Conservation (phyloP, 768 basidiomycete species). For the Leccinum fibrillosum region DNA sequence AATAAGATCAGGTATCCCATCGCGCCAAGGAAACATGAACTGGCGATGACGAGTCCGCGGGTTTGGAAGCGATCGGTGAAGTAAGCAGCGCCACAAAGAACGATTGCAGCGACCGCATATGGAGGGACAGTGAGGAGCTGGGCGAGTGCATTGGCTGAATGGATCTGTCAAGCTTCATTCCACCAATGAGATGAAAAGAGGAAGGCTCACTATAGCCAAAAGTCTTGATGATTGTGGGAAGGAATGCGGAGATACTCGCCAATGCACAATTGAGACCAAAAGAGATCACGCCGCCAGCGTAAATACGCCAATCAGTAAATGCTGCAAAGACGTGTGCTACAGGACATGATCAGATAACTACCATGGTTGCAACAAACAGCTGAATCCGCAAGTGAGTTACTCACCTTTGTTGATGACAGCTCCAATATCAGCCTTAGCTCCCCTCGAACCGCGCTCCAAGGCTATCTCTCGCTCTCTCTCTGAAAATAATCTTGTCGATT, state of each 20-base stretch:
- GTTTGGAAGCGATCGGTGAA: slow-evolving; percentile 64
- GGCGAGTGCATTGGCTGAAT: slow-evolving; percentile 31
- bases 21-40: slow-evolving; percentile 29
- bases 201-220: slow-evolving; percentile 62
- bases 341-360: slow-evolving; percentile 2
- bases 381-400: neutral
- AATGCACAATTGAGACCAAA: slow-evolving; percentile 76
- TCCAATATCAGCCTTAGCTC: slow-evolving; percentile 63
- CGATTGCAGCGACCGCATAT: slow-evolving; percentile 65
- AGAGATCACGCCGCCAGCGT: slow-evolving; percentile 68
- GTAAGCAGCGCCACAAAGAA: slow-evolving; percentile 58
- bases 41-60: slow-evolving; percentile 42
- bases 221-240: slow-evolving; percentile 77
- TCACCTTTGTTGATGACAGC: slow-evolving; percentile 61
- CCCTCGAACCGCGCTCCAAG: slow-evolving; percentile 63
- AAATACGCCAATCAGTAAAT: slow-evolving; percentile 69
- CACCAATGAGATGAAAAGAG: neutral
- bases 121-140: slow-evolving; percentile 82
- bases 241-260: slow-evolving; percentile 75
- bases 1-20: slow-evolving; percentile 62
- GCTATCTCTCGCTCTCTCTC: slow-evolving; percentile 55
- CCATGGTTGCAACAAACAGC: neutral
- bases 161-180: neutral
- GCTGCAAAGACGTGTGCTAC: slow-evolving; percentile 62
- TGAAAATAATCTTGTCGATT: slow-evolving; percentile 58